A percentile compares a stretch with the other conserved stretches of the same genome.
Evolutionary conservation across 2,329 filamentous ascomycete species (phyloP).

Genomic region (Monosporascus sp.): DNA sequence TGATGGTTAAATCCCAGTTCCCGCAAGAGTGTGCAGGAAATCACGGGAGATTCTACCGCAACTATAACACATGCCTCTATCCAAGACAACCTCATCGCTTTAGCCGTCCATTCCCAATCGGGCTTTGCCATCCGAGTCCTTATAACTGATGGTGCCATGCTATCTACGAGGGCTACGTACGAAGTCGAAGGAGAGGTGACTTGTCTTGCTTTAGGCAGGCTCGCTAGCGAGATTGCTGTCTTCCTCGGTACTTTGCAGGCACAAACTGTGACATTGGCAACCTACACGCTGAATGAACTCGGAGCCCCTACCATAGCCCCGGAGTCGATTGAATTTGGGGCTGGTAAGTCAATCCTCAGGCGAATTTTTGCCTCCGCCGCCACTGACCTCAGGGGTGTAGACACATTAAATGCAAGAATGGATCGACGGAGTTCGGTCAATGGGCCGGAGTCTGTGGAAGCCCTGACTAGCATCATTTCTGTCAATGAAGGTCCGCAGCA

Average conservation of each 20-base stretch:
- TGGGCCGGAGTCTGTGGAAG: conserved; percentile 24
- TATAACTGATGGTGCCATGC: conserved; percentile 26
- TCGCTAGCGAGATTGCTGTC: conserved; percentile 11
- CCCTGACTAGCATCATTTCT: conserved; percentile 41
- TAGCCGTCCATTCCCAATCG: conserved; percentile 35
- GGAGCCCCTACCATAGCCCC: background rate
- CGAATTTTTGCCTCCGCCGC: background rate
- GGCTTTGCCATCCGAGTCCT: conserved; percentile 36
- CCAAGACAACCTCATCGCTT: conserved; percentile 30
- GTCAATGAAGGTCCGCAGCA: conserved; percentile 22
- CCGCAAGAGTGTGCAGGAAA: conserved; percentile 26
- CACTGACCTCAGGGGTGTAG: background rate
- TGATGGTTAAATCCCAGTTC: conserved; percentile 18
- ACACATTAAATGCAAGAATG: background rate
- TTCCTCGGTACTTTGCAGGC: conserved; percentile 18
- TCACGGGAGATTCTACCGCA: conserved; percentile 22
- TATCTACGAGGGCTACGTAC: conserved; percentile 27
- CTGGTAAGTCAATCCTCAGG: background rate
- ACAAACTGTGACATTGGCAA: conserved; percentile 11
- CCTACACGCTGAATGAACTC: conserved; percentile 9
- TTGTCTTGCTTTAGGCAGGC: conserved; percentile 30
- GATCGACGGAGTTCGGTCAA: background rate
- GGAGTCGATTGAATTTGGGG: background rate
- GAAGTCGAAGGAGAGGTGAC: conserved; percentile 43
- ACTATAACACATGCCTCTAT: conserved; percentile 39